phyloP scores from a whole-genome alignment of 2,329 filamentous ascomycete genomes.

The Furcasterigmium sp. region DNA sequence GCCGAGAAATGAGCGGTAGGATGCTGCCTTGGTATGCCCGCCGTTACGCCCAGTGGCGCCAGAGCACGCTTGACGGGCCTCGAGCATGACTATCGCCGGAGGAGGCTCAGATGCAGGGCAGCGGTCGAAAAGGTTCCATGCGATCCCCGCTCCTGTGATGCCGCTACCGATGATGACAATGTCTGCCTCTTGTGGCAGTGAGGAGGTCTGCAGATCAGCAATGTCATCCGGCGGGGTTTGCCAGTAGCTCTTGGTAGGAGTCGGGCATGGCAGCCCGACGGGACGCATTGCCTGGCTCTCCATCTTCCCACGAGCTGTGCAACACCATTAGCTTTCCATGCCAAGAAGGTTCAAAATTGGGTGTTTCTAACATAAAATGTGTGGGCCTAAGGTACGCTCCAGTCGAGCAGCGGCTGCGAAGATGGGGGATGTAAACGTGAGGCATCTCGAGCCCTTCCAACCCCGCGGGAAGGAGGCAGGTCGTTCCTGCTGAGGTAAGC shows the following conservation, averaged over 20 bases:
- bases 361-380: no score
- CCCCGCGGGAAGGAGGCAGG: no score
- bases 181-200: conserved; percentile 34
- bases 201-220: conserved; percentile 11
- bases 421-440: no score
- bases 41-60: conserved; percentile 52
- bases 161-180: conserved; percentile 51
- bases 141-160: conserved; percentile 42
- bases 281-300: conserved; percentile 6
- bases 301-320: conserved; percentile 6
- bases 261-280: conserved; percentile 26
- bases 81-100: conserved; percentile 36
- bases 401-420: no score
- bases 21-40: conserved; percentile 42
- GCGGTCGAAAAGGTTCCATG: conserved; percentile 16
- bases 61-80: conserved; percentile 42
- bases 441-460: no score
- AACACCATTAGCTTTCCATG: no score
- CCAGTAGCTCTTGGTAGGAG: conserved; percentile 42
- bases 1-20: conserved; percentile 43
- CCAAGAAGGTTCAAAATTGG: no score
- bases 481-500: no score
- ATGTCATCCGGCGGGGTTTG: conserved; percentile 31
- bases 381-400: no score
- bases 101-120: conserved; percentile 12